Evolutionary conservation across 2,329 filamentous ascomycete species (phyloP), one percentile per base, ranked within the genome.

Genomic region (Alternaria tenuissima): DNA sequence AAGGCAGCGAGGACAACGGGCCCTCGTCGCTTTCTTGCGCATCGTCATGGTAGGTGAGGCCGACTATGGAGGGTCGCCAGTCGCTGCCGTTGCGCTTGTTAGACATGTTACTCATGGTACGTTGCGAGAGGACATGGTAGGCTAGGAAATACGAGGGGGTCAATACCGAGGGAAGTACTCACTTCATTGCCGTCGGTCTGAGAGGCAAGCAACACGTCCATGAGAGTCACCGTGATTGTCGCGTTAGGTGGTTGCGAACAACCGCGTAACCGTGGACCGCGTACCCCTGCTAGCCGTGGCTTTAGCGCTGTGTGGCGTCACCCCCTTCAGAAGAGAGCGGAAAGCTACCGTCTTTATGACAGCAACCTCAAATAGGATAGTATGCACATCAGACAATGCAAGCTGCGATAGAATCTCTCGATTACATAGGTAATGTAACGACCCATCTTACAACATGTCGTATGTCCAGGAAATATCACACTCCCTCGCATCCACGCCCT

Each of bases 41-140:
- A 34, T 67, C 64, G 9, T 70, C 68, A 24, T 71, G 65, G 24
- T 57, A 24, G 0, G 72, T 75, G 4, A 73, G 66, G 55, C 74
- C 71, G 34, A 75, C 57, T 41, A 71, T 55, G 6, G 41, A 28
- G 12, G 59, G 57, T 36, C 59, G 28, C 60, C 59, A 49, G 59
- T 64, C 55, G 57, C 71, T 75, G 44, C 14, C 6, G 11, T 22
- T 41, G 39, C 18, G 39, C 9, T 14, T 4, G 24, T 41, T 22
- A 41, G 39, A 41, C 18, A 41, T 41, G 18, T 41, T 41, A 7
- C 39, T 41, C 39, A 12, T 9, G 9, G 7, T 22, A 14, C 18
- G 39, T 22, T 18, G 18, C 20, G 9, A 7, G 11, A 14, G 39
- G 18, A 41, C 18, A 7, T 22, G 39, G 18, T 14, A 41, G 9